These are phyloP conservation scores for Quercus mongolica DNA, from an alignment of 306 rosid species.

Conservation along the genomic window DNA sequence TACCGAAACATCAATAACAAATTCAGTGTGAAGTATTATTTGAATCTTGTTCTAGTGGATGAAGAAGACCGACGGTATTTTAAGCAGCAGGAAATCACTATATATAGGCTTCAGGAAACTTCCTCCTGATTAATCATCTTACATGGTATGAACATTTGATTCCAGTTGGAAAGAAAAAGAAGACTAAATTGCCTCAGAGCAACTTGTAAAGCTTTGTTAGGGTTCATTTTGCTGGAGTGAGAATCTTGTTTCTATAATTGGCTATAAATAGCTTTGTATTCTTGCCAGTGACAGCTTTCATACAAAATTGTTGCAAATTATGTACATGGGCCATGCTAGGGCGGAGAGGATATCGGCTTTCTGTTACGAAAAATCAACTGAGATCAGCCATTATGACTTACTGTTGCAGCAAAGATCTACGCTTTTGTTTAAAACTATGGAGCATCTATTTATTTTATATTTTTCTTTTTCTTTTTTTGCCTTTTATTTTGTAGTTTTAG, in stretches of 20 bases:
- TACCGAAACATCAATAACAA: slow-evolving; percentile 94
- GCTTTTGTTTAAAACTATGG: slow-evolving; percentile 20
- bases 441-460: slow-evolving; percentile 3
- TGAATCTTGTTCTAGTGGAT: slow-evolving; percentile 94
- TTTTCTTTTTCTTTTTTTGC: slow-evolving; percentile 2
- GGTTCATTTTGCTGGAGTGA: slow-evolving; percentile 5
- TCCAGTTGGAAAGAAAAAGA: slow-evolving; percentile 21
- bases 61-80: slow-evolving; percentile 98
- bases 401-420: slow-evolving; percentile 25
- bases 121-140: slow-evolving; percentile 44
- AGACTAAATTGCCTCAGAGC: slow-evolving; percentile 23
- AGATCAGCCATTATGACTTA: slow-evolving; percentile 6
- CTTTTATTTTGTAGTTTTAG: slow-evolving; percentile 9
- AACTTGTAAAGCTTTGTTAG: slow-evolving; percentile 40
- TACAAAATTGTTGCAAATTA: slow-evolving; percentile 22
- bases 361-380: slow-evolving; percentile 10
- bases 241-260: slow-evolving; percentile 15
- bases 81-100: slow-evolving; percentile 98
- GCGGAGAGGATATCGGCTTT: not conserved
- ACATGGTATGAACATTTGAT: slow-evolving; percentile 15
- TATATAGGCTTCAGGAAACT: slow-evolving; percentile 81
- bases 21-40: slow-evolving; percentile 93
- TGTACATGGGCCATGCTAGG: slow-evolving; percentile 38
- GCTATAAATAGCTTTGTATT: slow-evolving; percentile 21
- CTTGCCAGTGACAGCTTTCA: slow-evolving; percentile 27